Evolutionary conservation across 1,284 basidiomycete genomes (phyloP), one percentile per base, ranked within the genome.

Genomic region (Gomphus bonarii): DNA sequence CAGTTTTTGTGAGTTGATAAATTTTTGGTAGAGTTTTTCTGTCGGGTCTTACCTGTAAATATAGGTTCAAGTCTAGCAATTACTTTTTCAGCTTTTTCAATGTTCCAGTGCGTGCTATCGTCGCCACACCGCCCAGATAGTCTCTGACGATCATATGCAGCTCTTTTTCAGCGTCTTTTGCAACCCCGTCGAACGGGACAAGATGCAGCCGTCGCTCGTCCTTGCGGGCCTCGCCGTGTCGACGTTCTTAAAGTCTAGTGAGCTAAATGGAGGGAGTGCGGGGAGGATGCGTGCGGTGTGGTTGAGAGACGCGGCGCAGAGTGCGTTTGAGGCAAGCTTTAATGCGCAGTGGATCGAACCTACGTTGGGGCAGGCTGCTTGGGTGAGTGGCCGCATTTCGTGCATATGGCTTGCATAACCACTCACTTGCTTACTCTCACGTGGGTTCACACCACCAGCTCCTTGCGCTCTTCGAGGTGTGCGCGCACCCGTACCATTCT

Each of bases 11-110:
- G 50, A 55, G 61, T 57, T n/a, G 20, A 14, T 33, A n/a, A 16
- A 30, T 25, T 7, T 42, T 55, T 44, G 36, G n/a, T 51, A 12
- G 12, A 28, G 16, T 47, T 35, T n/a, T 46, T 50, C 22, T 40
- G 18, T 7, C 42, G 12, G 28, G n/a, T 16, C 42, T 44, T n/a
- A 18, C 47, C 25, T 16, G 16, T 43, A 18, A 22, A 38, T 46
- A 60, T 46, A 60, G 59, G 43, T 84, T 88, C 66, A 75, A 74
- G 12, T 70, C 72, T n/a, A 81, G 82, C 40, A 81, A 79, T 60
- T 80, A 82, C 68, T 86, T 82, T 81, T 78, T 87, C 62, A 80
- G 81, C 11, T 88, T 86, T 66, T 75, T 88, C 64, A 81, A 87
- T 64, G 70, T 85, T 30, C 83, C 84, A 40, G 57, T 58, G 8